A percentile compares a stretch with the other conserved stretches of the same genome.
These are phyloP conservation scores for Neurospora sp. DNA, from an alignment of 495 filamentous ascomycete species.

Conservation along the genomic window DNA sequence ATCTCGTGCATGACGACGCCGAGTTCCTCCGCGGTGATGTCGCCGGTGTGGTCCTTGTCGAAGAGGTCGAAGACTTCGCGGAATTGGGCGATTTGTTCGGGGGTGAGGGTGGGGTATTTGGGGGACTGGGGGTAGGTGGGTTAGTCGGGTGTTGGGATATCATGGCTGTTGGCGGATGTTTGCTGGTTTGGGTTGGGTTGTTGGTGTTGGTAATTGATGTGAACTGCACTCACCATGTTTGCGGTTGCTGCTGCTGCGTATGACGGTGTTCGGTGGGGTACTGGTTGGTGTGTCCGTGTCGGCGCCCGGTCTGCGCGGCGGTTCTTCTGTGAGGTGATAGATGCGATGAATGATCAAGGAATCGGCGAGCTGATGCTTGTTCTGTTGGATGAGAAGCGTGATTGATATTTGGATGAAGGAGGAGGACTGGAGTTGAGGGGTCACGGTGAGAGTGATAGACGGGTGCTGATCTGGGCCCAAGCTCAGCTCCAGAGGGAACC, in stretches of 20 bases:
- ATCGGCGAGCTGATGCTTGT: neutral
- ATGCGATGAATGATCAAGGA: neutral
- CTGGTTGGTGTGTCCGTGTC: neutral
- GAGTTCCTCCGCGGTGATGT: conserved; percentile 34
- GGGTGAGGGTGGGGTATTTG: neutral
- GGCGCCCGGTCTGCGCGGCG: neutral
- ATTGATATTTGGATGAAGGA: neutral
- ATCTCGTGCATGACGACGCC: conserved; percentile 36
- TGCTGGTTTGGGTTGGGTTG: neutral
- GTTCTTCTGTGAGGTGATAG: neutral
- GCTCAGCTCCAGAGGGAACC: neutral
- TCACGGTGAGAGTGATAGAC: neutral
- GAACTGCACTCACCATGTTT: neutral
- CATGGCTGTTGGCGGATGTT: neutral
- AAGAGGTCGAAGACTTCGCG: conserved; percentile 91
- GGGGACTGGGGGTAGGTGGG: neutral
- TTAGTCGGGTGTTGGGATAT: neutral
- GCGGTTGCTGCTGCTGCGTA: neutral
- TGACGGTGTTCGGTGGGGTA: neutral
- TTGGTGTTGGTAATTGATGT: neutral
- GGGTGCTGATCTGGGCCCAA: neutral
- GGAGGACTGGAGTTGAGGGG: neutral
- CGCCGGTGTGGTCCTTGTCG: conserved; percentile 81
- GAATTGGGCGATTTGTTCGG: conserved; percentile 72
- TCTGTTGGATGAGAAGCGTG: neutral